Evolutionary conservation across 331 rosid species (phyloP), one percentile per base, ranked within the genome.

Genomic region (Quercus phellos): DNA sequence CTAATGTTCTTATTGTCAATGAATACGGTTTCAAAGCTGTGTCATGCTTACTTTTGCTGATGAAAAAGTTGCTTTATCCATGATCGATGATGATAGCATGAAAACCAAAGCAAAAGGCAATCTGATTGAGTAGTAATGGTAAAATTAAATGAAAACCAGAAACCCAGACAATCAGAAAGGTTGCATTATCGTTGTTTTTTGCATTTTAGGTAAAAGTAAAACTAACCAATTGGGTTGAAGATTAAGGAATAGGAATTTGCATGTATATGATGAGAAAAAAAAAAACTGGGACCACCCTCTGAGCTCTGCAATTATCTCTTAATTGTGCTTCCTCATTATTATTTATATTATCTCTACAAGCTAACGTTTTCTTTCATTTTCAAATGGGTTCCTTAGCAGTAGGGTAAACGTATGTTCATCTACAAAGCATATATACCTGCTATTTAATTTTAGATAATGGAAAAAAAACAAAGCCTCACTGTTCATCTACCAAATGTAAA

Each of bases 211-310:
- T 82, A 88, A 79, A 87, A 81, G 80, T 72, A 51, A 55, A 73
- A 68, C 51, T 19, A 74, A 55, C 27, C 8, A 77, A 70, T 63
- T 74, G 42, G 77, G 60, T 83, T 24, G 16, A 42, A 53, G 50
- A 76, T 68, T 74, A 46, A 66, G 38, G 51, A 74, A 81, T 72
- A 73, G 12, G 46, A 9, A 8, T 38, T 1, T 1, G 76, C 54
- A 66, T 35, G 53, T 70, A 30, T 73, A 55, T 51, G 74, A 55
- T 59, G 77, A 54, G 69, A 13, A 27, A 32, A 72, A 72, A 24
- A 35, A n/a, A 70, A 34, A 17, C 17, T 32, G 78, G 92, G 92
- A 85, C 95, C 95, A 87, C 83, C 64, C 74, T 77, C 73, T 73
- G 51, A 54, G 73, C 73, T 38, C 8, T 46, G 43, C 22, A 50